A percentile compares a stretch with the other conserved stretches of the same genome.
Conservation (phyloP, 2,329 filamentous ascomycete species). For the Fusarium concolor region DNA sequence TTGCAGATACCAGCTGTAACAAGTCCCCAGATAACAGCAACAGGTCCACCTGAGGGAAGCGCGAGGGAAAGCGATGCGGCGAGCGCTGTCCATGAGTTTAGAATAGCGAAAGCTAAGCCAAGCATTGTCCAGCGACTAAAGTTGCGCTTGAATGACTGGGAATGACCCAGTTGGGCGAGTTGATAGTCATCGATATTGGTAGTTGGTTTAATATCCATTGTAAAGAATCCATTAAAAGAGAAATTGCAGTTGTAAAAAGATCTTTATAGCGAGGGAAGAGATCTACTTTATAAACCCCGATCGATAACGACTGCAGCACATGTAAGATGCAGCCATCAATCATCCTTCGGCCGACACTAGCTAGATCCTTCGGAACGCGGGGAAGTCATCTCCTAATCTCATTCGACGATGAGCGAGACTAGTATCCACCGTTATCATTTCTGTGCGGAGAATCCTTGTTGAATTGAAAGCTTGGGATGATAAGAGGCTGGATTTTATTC, state of each 20-base stretch:
- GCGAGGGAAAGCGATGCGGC: constrained; percentile 59
- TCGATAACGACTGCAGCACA: not conserved
- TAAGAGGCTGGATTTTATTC: constrained; percentile 8
- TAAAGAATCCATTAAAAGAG: accelerated
- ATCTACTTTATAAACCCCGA: not conserved
- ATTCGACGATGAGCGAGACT: not conserved
- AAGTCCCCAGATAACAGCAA: constrained; percentile 74
- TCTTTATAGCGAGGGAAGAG: not conserved
- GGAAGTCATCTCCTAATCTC: not conserved
- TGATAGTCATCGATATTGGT: constrained; percentile 35
- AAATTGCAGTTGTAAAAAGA: too few relatives aligned
- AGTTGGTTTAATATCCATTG: constrained; percentile 18
- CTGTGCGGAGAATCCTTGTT: not conserved
- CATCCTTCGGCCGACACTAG: constrained; percentile 1
- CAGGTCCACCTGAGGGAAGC: constrained; percentile 72
- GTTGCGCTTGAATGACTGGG: constrained; percentile 36
- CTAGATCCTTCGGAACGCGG: not conserved
- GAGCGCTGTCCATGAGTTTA: constrained; percentile 61
- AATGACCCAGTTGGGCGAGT: constrained; percentile 36
- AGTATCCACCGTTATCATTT: constrained; percentile 13
- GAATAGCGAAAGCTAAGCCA: constrained; percentile 59
- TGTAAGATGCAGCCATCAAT: not conserved
- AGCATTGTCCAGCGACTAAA: constrained; percentile 52
- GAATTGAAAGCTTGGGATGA: constrained; percentile 2
- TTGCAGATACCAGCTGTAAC: constrained; percentile 52